Conservation (phyloP, 2,329 filamentous ascomycete genomes). For the Pseudogymnoascus sp. region DNA sequence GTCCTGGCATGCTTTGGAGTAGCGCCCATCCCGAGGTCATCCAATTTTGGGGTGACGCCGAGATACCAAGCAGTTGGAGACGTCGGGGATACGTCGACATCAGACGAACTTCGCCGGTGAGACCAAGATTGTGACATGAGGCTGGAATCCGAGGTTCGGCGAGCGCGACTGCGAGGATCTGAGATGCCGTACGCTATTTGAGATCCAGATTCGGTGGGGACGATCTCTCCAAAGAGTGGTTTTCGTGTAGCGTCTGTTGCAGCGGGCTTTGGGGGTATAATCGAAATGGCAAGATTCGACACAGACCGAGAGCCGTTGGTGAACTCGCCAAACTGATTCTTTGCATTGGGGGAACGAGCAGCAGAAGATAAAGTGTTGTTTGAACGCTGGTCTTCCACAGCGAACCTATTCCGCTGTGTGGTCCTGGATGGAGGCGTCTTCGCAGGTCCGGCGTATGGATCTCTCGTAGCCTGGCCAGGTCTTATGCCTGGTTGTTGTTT, state of each 20-base stretch:
- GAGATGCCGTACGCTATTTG: conserved; percentile 56
- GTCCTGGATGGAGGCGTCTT: conserved; percentile 20
- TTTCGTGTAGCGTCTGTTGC: conserved; percentile 33
- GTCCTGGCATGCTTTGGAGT: conserved; percentile 29
- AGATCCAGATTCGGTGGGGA: conserved; percentile 49
- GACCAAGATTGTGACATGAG: conserved; percentile 43
- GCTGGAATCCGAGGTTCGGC: conserved; percentile 67
- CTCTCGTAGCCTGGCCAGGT: conserved; percentile 14
- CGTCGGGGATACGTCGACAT: conserved; percentile 49
- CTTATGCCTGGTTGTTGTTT: conserved; percentile 7
- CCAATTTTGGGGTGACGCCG: conserved; percentile 36
- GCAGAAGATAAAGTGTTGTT: conserved; percentile 52
- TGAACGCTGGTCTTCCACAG: conserved; percentile 44
- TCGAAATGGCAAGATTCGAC: conserved; percentile 32
- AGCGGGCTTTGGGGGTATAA: conserved; percentile 22
- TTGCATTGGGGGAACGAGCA: conserved; percentile 50
- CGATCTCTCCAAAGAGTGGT: conserved; percentile 69
- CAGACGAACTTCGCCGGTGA: conserved; percentile 49
- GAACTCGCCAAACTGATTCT: conserved; percentile 29
- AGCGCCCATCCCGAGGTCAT: conserved; percentile 29
- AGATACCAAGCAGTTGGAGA: conserved; percentile 63
- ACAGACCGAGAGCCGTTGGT: conserved; percentile 38
- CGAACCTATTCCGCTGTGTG: conserved; percentile 40
- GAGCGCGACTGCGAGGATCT: conserved; percentile 35
- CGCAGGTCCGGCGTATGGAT: not conserved